Conservation (phyloP, 441 rosid genomes). For the Hura crepitans region DNA sequence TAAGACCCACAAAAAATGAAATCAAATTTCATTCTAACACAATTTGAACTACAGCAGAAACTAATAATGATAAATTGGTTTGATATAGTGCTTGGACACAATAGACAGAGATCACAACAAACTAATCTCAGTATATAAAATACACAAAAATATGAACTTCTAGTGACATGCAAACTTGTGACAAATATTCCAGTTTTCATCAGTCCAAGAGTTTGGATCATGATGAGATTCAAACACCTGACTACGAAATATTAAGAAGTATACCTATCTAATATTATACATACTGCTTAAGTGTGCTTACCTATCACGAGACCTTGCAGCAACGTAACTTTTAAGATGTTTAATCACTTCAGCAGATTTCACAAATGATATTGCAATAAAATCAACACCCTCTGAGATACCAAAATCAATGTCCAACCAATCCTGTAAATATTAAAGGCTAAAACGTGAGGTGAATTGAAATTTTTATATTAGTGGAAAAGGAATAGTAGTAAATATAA, state of each 20-base stretch:
- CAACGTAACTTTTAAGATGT: slow-evolving; percentile 93
- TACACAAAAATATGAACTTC: not conserved
- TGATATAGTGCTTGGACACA: not conserved
- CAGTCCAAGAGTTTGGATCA: not conserved
- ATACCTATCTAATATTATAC: not conserved
- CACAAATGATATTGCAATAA: slow-evolving; percentile 93
- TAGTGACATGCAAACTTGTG: not conserved
- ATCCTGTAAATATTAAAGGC: slow-evolving; percentile 48
- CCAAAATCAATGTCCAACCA: slow-evolving; percentile 99
- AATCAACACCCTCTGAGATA: slow-evolving; percentile 87
- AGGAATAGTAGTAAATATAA: not conserved
- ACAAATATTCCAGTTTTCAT: not conserved
- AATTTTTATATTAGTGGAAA: not conserved
- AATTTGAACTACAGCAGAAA: not conserved
- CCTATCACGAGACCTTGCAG: slow-evolving; percentile 78
- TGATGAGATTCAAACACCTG: not conserved
- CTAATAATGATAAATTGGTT: not conserved
- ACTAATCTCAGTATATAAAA: not conserved
- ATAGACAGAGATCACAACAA: not conserved
- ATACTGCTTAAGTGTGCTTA: slow-evolving; percentile 26
- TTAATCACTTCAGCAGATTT: slow-evolving; percentile 96
- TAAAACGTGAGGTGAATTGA: slow-evolving; percentile 21
- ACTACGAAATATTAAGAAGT: no score
- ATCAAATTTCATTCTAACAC: not conserved
- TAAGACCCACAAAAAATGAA: not conserved